These are phyloP conservation scores for Mucor irregularis DNA, from an alignment of 371 early-diverging fungal genomes.

Conservation along the genomic window DNA sequence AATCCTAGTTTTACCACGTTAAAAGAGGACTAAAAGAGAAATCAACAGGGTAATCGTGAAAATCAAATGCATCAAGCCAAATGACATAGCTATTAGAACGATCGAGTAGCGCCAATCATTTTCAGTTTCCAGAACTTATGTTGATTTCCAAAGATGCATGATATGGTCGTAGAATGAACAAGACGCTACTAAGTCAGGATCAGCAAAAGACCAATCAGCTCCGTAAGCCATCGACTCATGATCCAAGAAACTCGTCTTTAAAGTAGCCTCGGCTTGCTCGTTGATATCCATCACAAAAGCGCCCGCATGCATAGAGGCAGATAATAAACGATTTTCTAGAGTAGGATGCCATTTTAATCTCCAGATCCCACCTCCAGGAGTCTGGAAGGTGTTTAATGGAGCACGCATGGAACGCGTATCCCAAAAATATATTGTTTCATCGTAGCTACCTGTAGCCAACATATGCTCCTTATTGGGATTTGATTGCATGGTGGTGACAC, in stretches of 20 bases:
- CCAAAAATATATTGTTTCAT: slow-evolving; percentile 86
- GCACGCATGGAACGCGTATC: slow-evolving; percentile 79
- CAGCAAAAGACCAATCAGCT: slow-evolving; percentile 81
- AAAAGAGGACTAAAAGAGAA: background rate
- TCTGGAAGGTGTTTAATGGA: slow-evolving; percentile 67
- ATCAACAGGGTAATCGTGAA: too few relatives aligned
- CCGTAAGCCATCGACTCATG: slow-evolving; percentile 91
- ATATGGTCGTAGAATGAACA: slow-evolving; percentile 95
- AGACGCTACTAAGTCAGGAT: slow-evolving; percentile 64
- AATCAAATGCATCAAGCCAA: too few relatives aligned
- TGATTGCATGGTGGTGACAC: slow-evolving; percentile 87
- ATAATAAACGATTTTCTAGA: slow-evolving; percentile 59
- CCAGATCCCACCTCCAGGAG: slow-evolving; percentile 91
- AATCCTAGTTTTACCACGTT: too few relatives aligned
- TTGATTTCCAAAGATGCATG: slow-evolving; percentile 76
- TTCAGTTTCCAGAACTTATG: background rate
- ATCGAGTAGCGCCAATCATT: too few relatives aligned
- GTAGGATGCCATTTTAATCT: slow-evolving; percentile 92
- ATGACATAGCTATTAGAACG: too few relatives aligned
- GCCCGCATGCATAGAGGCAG: slow-evolving; percentile 87
- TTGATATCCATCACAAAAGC: slow-evolving; percentile 43
- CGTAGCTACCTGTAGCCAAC: slow-evolving; percentile 87
- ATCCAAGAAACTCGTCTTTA: slow-evolving; percentile 56
- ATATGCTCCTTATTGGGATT: slow-evolving; percentile 71
- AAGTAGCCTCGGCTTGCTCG: background rate